Evolutionary conservation across 345 rosid species (phyloP), one percentile per base, ranked within the genome.

Genomic region (Rhodamnia rubescens): DNA sequence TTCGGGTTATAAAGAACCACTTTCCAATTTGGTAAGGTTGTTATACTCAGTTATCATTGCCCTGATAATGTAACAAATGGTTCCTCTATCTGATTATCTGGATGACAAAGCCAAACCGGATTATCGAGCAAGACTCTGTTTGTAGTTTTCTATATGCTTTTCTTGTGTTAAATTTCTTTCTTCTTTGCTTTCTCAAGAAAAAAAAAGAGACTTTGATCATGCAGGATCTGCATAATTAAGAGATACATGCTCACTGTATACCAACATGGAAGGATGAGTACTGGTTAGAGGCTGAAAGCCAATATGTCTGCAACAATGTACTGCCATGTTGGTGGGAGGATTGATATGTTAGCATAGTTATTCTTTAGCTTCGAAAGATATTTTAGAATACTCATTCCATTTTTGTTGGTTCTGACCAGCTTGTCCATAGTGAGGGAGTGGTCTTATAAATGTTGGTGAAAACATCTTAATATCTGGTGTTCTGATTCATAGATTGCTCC

Each of bases 401-500:
- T 64, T 64, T 32, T 64, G 24, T 64, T 32, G 42, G 75, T 64
- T 64, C 44, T 64, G 78, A 64, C 78, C 44, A 32, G 16, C 78
- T 64, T 64, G 44, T 64, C 47, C 24, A 32, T 18, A 32, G 44
- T 16, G 44, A 32, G 44, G 78, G 44, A 69, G 78, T 69, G 78
- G 44, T 69, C 24, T 52, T 69, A 32, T 32, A 69, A 52, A 82
- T 82, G 57, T 82, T 51, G 32, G 44, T 49, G 40, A 59, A 36
- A 83, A 44, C 42, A 85, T 40, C 11, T 44, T 80, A 82, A 80
- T 74, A 55, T 83, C 53, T 36, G 69, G 84, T 2, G 85, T 86
- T 85, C 20, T 88, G 87, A 87, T 74, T 12, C 89, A 84, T 88
- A 98, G 99, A 96, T 96, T 93, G 98, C 99, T 88, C 99, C 99